Evolutionary conservation across 352 stramenopile genomes (phyloP).

Genomic region (Aphanomyces cochlioides): DNA sequence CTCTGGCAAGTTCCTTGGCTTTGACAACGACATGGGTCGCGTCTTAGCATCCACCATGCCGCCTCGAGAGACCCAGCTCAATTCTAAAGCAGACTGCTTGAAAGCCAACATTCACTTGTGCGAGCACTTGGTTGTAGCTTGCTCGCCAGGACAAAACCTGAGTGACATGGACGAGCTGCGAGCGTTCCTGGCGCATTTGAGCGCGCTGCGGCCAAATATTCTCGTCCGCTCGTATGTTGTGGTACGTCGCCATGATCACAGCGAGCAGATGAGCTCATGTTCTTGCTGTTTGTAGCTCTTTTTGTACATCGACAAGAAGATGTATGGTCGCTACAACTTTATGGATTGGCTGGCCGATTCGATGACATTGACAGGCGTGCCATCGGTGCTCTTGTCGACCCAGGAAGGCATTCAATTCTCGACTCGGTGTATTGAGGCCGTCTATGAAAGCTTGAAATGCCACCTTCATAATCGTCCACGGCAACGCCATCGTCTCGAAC

Average conservation of each 20-base stretch:
- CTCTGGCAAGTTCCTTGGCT: constrained; percentile 60
- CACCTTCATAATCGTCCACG: constrained; percentile 76
- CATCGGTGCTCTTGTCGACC: constrained; percentile 74
- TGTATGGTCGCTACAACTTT: constrained; percentile 79
- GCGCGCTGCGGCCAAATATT: constrained; percentile 59
- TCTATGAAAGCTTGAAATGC: constrained; percentile 82
- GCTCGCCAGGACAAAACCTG: constrained; percentile 51
- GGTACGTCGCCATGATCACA: constrained; percentile 39
- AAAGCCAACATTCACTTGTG: constrained; percentile 52
- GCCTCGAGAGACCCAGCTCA: constrained; percentile 66
- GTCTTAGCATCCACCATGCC: constrained; percentile 64
- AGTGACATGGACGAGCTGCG: constrained; percentile 77
- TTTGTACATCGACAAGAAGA: constrained; percentile 81
- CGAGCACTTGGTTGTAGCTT: constrained; percentile 52
- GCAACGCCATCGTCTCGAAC: constrained; percentile 74
- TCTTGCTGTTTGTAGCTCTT: constrained; percentile 47
- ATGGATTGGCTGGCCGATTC: constrained; percentile 77
- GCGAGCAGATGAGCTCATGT: constrained; percentile 9
- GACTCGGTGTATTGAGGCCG: constrained; percentile 67
- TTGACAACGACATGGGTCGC: constrained; percentile 70
- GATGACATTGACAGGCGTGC: constrained; percentile 80
- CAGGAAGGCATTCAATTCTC: constrained; percentile 79
- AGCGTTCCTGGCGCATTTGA: constrained; percentile 74
- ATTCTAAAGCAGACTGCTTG: constrained; percentile 49
- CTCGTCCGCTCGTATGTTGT: constrained; percentile 75